phyloP scores from a whole-genome alignment of 805 yeast species.

The Maudiozyma pseudohumilis region DNA sequence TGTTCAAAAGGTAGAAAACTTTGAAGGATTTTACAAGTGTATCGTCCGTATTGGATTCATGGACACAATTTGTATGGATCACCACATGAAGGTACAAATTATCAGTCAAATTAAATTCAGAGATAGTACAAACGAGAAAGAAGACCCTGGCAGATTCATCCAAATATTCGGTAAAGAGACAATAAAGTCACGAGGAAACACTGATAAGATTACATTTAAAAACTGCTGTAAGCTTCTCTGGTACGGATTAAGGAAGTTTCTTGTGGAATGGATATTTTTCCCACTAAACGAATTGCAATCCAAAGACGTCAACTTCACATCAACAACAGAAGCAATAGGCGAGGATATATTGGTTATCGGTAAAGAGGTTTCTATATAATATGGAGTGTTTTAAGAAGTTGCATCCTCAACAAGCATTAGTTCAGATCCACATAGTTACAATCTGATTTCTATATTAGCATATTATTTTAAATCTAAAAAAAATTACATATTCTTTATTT shows the following conservation, averaged over 20 bases:
- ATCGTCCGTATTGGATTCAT: not conserved
- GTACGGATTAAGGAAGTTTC: not conserved
- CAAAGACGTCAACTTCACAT: not conserved
- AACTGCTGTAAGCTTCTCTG: not conserved
- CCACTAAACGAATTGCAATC: constrained; percentile 1
- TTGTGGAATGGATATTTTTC: not conserved
- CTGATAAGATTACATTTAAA: not conserved
- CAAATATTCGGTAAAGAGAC: constrained; percentile 1
- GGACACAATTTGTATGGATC: not conserved
- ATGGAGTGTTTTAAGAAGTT: too few relatives aligned
- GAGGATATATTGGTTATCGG: not conserved
- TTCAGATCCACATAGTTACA: too few relatives aligned
- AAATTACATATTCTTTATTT: too few relatives aligned
- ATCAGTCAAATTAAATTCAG: not conserved
- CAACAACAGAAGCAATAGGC: not conserved
- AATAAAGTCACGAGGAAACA: not conserved
- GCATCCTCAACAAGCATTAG: too few relatives aligned
- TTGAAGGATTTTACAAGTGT: not conserved
- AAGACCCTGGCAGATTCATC: not conserved
- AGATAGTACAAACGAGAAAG: not conserved
- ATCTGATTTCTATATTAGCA: too few relatives aligned
- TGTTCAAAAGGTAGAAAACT: not conserved
- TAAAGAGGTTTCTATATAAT: not conserved
- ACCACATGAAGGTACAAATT: not conserved
- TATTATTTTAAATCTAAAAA: too few relatives aligned